Conservation (phyloP, 768 basidiomycete genomes). For the Russula sp. region DNA sequence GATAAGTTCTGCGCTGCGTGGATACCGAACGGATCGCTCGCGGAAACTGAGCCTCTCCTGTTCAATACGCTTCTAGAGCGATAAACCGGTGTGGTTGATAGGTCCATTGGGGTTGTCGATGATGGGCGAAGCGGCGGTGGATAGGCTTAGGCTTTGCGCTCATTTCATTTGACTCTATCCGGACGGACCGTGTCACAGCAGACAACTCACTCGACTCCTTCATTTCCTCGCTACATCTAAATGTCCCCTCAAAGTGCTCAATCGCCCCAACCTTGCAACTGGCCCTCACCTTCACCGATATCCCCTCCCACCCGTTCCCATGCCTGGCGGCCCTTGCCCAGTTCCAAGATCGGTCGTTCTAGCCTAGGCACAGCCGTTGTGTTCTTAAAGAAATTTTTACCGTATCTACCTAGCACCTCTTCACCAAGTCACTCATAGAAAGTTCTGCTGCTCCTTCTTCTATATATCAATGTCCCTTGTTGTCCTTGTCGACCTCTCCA, state of each 20-base stretch:
- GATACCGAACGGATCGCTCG: constrained; percentile 19
- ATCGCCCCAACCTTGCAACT: not conserved
- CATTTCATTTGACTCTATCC: not conserved
- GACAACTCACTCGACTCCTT: too few relatives aligned
- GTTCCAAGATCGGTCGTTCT: not conserved
- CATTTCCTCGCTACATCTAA: too few relatives aligned
- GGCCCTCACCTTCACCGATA: not conserved
- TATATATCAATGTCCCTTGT: not conserved
- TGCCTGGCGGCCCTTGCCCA: not conserved
- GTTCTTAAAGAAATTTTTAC: constrained; percentile 5
- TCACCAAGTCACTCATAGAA: constrained; percentile 19
- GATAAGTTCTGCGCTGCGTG: constrained; percentile 7
- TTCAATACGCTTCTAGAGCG: constrained; percentile 6
- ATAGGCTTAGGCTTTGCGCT: not conserved
- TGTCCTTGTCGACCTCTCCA: constrained; percentile 6
- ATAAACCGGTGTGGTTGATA: not conserved
- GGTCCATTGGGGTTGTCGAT: constrained; percentile 4
- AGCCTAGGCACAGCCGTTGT: not conserved
- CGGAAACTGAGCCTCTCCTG: constrained; percentile 15
- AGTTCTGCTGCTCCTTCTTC: constrained; percentile 4
- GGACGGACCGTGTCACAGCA: too few relatives aligned
- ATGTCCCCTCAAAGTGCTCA: not conserved
- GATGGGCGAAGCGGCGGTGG: not conserved
- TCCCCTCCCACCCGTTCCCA: not conserved
- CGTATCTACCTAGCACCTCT: not conserved